Conservation (phyloP, 2,329 filamentous ascomycete species). For the Didymella keratinophila region DNA sequence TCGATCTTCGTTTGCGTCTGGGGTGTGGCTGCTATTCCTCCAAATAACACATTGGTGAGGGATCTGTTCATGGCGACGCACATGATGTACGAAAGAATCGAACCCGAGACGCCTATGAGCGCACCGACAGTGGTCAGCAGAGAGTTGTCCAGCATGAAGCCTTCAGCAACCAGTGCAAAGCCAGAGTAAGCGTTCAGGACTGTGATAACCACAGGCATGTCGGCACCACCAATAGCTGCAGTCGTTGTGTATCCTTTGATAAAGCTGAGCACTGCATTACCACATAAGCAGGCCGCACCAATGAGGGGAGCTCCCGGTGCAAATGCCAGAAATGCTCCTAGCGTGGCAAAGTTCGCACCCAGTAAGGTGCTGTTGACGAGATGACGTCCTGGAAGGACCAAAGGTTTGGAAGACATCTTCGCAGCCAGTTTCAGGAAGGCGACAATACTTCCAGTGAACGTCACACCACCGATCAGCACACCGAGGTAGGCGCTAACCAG, state of each 20-base stretch:
- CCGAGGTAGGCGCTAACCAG: constrained; percentile 87
- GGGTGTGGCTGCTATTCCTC: constrained; percentile 71
- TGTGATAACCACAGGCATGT: constrained; percentile 92
- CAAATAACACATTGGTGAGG: constrained; percentile 88
- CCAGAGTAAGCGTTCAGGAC: constrained; percentile 91
- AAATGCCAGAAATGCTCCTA: constrained; percentile 84
- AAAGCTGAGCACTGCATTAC: constrained; percentile 80
- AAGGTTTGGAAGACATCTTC: constrained; percentile 79
- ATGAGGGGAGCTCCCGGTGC: constrained; percentile 80
- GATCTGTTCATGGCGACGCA: constrained; percentile 93
- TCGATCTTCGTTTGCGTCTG: constrained; percentile 76
- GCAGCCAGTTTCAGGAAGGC: constrained; percentile 88
- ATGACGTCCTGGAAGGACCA: constrained; percentile 76
- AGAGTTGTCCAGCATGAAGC: constrained; percentile 89
- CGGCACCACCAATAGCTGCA: constrained; percentile 87
- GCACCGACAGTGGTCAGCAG: constrained; percentile 85
- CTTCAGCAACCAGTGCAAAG: constrained; percentile 88
- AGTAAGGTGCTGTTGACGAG: constrained; percentile 77
- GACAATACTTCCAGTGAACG: constrained; percentile 89
- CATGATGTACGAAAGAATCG: constrained; percentile 73
- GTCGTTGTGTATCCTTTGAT: constrained; percentile 89
- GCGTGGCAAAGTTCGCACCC: constrained; percentile 78
- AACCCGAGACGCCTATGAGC: constrained; percentile 86
- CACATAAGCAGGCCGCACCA: constrained; percentile 78
- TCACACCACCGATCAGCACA: constrained; percentile 84